Percentiles rank a stretch among this genome's conserved stretches.
Evolutionary conservation across 148 eudicot genomes (phyloP).

Genomic region (Tetragonia tetragonoides): DNA sequence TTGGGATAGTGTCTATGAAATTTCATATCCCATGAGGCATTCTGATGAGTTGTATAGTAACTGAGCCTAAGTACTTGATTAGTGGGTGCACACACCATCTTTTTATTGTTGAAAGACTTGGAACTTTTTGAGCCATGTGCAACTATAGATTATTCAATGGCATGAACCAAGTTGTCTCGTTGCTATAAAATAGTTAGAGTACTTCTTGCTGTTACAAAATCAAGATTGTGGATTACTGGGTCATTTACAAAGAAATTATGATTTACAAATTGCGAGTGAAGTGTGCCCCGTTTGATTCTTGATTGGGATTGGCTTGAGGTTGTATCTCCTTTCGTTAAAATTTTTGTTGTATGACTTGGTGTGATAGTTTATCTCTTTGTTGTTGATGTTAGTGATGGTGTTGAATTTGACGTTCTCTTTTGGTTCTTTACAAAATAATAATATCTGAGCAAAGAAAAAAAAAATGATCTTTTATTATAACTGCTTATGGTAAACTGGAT

Average conservation of each 20-base stretch:
- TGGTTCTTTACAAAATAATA: neutral
- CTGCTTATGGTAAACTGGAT: neutral
- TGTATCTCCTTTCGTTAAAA: too few relatives aligned
- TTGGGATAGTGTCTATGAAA: slow-evolving; percentile 34
- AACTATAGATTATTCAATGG: slow-evolving; percentile 24
- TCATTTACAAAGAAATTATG: too few relatives aligned
- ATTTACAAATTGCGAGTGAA: too few relatives aligned
- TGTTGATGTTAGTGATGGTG: neutral
- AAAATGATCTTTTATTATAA: neutral
- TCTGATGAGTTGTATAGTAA: slow-evolving; percentile 30
- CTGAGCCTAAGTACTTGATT: slow-evolving; percentile 12
- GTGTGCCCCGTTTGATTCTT: too few relatives aligned
- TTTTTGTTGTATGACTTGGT: too few relatives aligned
- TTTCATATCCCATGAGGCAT: slow-evolving; percentile 38
- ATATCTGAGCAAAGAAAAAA: neutral
- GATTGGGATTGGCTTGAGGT: too few relatives aligned
- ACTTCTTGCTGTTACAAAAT: too few relatives aligned
- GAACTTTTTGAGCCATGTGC: slow-evolving; percentile 26
- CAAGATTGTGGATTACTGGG: too few relatives aligned
- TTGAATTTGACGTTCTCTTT: slow-evolving; percentile 7
- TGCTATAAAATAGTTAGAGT: too few relatives aligned
- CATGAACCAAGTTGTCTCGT: slow-evolving; percentile 6
- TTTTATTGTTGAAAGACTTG: neutral
- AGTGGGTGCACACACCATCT: slow-evolving; percentile 28
- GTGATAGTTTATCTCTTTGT: slow-evolving; percentile 8